Evolutionary conservation across 306 rosid species (phyloP).

Genomic region (Cucurbita ficifolia): DNA sequence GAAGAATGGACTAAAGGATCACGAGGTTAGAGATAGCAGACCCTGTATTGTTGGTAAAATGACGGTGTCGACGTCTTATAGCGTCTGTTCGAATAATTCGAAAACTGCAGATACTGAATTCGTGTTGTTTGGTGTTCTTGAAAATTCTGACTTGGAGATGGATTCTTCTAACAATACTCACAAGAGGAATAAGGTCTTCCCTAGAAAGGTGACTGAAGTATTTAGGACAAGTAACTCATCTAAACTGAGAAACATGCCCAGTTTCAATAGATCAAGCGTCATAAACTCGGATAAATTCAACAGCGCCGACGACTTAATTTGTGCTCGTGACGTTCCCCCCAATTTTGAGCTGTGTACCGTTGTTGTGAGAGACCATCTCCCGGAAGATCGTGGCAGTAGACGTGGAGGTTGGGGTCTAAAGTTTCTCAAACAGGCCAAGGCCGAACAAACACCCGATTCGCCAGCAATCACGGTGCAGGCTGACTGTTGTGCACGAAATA

Average conservation of each 20-base stretch:
- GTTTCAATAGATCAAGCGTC: constrained; percentile 22
- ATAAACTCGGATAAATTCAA: constrained; percentile 1
- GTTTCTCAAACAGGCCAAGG: constrained; percentile 55
- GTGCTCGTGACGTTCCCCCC: constrained; percentile 31
- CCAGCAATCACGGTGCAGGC: constrained; percentile 12
- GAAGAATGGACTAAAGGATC: constrained; percentile 43
- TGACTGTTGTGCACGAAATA: constrained; percentile 28
- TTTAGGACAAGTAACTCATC: constrained; percentile 42
- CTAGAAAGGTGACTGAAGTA: constrained; percentile 50
- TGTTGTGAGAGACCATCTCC: constrained; percentile 55
- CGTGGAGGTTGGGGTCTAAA: constrained; percentile 95
- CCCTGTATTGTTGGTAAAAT: constrained; percentile 63
- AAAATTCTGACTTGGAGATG: constrained; percentile 28
- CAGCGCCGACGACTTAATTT: constrained; percentile 12
- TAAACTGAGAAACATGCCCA: constrained; percentile 41
- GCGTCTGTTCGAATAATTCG: constrained; percentile 42
- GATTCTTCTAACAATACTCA: constrained; percentile 25
- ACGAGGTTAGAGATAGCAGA: constrained; percentile 14
- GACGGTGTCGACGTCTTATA: constrained; percentile 56
- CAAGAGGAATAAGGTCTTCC: constrained; percentile 48
- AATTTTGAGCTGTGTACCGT: constrained; percentile 81
- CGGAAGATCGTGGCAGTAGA: constrained; percentile 20
- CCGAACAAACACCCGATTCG: constrained; percentile 18
- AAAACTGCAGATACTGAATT: constrained; percentile 57
- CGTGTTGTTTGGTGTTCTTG: constrained; percentile 42